Evolutionary conservation across 805 yeast genomes (phyloP).

Genomic region (Candida golubevii): DNA sequence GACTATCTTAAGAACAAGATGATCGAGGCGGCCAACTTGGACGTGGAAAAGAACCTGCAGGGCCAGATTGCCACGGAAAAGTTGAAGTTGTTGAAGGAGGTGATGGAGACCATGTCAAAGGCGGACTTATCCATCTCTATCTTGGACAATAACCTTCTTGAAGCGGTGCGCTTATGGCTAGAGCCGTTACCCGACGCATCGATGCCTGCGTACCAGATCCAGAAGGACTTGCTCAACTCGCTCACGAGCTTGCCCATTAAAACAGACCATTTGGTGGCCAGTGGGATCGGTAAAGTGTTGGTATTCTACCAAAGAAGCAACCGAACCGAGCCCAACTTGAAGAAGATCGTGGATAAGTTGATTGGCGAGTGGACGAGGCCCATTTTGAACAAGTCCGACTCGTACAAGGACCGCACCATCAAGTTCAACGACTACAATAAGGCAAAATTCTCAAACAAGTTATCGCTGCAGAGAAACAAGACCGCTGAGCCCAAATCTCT

Average conservation of each 20-base stretch:
- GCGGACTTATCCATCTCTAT: conserved; percentile 88
- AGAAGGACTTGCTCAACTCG: conserved; percentile 76
- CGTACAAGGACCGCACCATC: conserved; percentile 82
- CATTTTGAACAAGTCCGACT: conserved; percentile 90
- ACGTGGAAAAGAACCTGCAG: conserved; percentile 55
- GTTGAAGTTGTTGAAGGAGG: conserved; percentile 74
- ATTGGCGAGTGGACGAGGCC: conserved; percentile 99
- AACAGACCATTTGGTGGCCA: conserved; percentile 90
- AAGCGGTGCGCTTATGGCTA: conserved; percentile 92
- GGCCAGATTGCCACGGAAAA: conserved; percentile 73
- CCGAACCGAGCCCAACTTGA: conserved; percentile 81
- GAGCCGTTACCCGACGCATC: conserved; percentile 98
- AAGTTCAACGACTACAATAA: conserved; percentile 65
- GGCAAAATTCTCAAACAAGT: conserved; percentile 44
- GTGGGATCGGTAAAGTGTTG: conserved; percentile 90
- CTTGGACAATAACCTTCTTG: conserved; percentile 87
- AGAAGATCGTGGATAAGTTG: conserved; percentile 83
- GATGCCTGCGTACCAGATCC: conserved; percentile 95
- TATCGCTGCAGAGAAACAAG: conserved; percentile 29
- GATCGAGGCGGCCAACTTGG: conserved; percentile 82
- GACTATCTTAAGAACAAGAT: conserved; percentile 77
- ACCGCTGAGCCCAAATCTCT: conserved; percentile 48
- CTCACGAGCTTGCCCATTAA: conserved; percentile 81
- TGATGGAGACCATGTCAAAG: conserved; percentile 68
- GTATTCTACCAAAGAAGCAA: conserved; percentile 89